Evolutionary conservation across 2,329 filamentous ascomycete species (phyloP).

Genomic region (Bipolaris cookei): DNA sequence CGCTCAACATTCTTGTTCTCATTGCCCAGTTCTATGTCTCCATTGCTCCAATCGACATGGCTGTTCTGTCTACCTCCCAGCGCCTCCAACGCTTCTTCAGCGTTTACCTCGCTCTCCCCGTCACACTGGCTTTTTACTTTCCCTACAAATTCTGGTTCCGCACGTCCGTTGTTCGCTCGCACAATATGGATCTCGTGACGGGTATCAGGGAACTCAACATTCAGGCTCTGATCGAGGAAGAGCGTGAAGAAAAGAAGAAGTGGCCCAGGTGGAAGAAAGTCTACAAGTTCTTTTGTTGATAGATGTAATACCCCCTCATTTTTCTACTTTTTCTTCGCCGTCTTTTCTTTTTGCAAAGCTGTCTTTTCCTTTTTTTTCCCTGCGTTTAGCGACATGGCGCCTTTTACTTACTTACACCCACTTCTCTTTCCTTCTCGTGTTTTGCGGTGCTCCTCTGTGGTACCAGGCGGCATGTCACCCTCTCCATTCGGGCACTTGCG

Average conservation of each 20-base stretch:
- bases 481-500: not conserved
- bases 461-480: conserved; percentile 42
- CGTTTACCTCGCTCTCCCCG: conserved; percentile 72
- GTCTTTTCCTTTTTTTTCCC: conserved; percentile 14
- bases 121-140: conserved; percentile 71
- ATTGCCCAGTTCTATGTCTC: conserved; percentile 88
- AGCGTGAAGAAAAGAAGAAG: conserved; percentile 71
- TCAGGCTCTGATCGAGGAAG: conserved; percentile 77
- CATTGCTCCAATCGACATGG: conserved; percentile 73
- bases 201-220: conserved; percentile 86
- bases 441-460: conserved; percentile 27
- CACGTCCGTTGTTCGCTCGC: conserved; percentile 69
- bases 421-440: not conserved
- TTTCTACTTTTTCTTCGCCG: not conserved
- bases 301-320: not conserved
- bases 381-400: not conserved
- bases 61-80: conserved; percentile 51
- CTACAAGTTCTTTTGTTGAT: conserved; percentile 57
- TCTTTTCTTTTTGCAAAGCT: conserved; percentile 15
- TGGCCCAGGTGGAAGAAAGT: conserved; percentile 58
- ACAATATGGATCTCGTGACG: conserved; percentile 86
- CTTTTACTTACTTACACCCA: not conserved
- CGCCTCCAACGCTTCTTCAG: conserved; percentile 74
- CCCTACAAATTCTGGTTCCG: conserved; percentile 76
- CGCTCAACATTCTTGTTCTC: conserved; percentile 77